phyloP scores from a whole-genome alignment of 441 rosid species.

The Populus hybrid region DNA sequence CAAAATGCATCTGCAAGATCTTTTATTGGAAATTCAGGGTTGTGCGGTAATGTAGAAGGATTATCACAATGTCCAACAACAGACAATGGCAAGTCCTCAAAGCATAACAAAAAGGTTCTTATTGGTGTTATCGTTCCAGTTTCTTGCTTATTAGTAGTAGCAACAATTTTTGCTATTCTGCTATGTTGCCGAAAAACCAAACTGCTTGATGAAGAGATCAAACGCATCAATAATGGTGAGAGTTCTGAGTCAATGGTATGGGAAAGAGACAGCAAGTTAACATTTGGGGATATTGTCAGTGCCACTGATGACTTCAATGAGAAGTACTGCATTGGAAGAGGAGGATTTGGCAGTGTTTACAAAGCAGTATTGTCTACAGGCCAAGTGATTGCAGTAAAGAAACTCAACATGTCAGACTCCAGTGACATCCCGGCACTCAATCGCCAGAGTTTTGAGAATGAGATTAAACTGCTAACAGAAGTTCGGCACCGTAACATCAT shows the following conservation, averaged over 20 bases:
- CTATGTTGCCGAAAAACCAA: constrained; percentile 14
- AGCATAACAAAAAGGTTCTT: constrained; percentile 24
- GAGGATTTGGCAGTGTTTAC: constrained; percentile 71
- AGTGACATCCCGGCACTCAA: constrained; percentile 34
- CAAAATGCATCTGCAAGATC: constrained; percentile 35
- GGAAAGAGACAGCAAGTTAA: constrained; percentile 57
- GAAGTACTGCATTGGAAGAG: constrained; percentile 56
- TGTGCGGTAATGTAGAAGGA: constrained; percentile 57
- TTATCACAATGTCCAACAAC: constrained; percentile 32
- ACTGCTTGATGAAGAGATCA: constrained; percentile 34
- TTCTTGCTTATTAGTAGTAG: constrained; percentile 25
- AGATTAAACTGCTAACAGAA: constrained; percentile 52
- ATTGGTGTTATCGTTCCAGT: constrained; percentile 44
- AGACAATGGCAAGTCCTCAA: constrained; percentile 24
- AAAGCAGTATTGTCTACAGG: constrained; percentile 44
- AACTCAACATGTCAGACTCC: constrained; percentile 35
- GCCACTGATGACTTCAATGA: constrained; percentile 55
- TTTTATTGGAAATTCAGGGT: constrained; percentile 47
- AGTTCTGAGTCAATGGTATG: constrained; percentile 41
- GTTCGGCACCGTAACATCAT: constrained; percentile 62
- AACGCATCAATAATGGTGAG: constrained; percentile 1
- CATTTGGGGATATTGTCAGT: constrained; percentile 51
- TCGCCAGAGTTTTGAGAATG: constrained; percentile 54
- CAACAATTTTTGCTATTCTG: constrained; percentile 12
- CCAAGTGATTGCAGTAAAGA: constrained; percentile 59